Base-by-base conservation (phyloP, 495 filamentous ascomycete genomes). In the Cetradonia linearis region DNA sequence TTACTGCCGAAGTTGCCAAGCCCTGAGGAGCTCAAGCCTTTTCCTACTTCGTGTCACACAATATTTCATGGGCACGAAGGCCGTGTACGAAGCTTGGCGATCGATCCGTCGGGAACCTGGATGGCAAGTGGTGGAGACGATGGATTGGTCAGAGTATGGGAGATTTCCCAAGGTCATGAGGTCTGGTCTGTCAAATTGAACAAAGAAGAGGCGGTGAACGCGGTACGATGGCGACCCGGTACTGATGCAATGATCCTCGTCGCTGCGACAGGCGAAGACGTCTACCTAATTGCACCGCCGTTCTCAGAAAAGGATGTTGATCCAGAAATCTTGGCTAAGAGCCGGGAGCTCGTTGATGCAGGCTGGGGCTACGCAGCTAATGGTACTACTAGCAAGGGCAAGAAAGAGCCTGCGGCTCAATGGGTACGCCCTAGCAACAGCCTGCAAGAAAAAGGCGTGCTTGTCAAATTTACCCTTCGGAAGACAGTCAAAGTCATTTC, bases 91-190 rank as follows among this genome's bases (percentile, higher is more conserved):
- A 87, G 86, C 57, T 78, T 95, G 36, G 76, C 84, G 3, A 78
- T 97, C 53, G 87, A 92, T 70, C 88, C 89, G 3, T 78, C 78
- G 23, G 89, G 89, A 27, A 73, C 81, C 40, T 91, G 83, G 81
- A 69, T 95, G 30, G 93, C 94, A 5, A 94, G 86, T 62, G 93
- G 91, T 64, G 94, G 94, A 20, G 92, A 97, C 64, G 93, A 98
- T 67, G 94, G 92, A 18, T 92, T 86, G 7, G 88, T 95, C 14
- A 80, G 92, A 47, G 80, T 97, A 20, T 53, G 92, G 92, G 89
- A 94, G 62, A 77, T 96, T 50, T 66, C 86, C 44, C 93, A 87
- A 5, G 94, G 93, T 44, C 85, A 89, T 57, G 88, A 96, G 70
- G 70, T 93, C 46, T 96, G 91, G 91, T 86, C 80, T 57, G 82